Percentiles rank a stretch among this genome's conserved stretches.
Conservation (phyloP, 208 protist genomes). For the Strigomonas culicis region DNA sequence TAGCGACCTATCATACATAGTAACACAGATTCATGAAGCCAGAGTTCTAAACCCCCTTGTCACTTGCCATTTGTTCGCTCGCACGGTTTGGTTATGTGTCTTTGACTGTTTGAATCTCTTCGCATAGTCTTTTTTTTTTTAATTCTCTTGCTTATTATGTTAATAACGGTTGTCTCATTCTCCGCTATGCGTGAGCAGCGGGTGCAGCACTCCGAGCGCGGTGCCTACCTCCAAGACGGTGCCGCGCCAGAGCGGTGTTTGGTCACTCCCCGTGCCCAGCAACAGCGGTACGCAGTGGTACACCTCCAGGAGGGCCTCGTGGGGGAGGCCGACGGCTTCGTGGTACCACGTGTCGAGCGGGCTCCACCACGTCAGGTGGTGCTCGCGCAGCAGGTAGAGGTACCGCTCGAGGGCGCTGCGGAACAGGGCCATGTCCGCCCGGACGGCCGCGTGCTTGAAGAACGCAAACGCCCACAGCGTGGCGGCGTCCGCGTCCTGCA, state of each 20-base stretch:
- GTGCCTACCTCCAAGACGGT: slow-evolving; percentile 44
- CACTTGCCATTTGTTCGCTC: background rate
- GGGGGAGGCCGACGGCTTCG: slow-evolving; percentile 51
- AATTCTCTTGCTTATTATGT: background rate
- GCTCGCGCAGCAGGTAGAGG: slow-evolving; percentile 38
- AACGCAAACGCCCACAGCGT: slow-evolving; percentile 16
- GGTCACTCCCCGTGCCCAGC: slow-evolving; percentile 21
- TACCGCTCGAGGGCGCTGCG: slow-evolving; percentile 24
- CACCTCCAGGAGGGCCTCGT: slow-evolving; percentile 37
- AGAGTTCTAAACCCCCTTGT: background rate
- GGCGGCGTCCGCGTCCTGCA: slow-evolving; percentile 11
- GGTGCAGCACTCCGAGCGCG: slow-evolving; percentile 59
- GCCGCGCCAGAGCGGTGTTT: slow-evolving; percentile 38
- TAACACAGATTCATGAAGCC: background rate
- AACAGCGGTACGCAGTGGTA: slow-evolving; percentile 52
- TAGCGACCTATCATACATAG: background rate
- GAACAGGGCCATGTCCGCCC: slow-evolving; percentile 20
- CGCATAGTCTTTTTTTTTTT: background rate
- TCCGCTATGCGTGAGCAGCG: too few species aligned
- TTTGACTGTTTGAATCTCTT: background rate
- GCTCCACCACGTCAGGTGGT: slow-evolving; percentile 53
- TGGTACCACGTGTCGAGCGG: slow-evolving; percentile 50
- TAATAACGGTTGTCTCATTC: too few species aligned
- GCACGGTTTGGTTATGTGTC: background rate
- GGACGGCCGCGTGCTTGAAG: slow-evolving; percentile 18